These are phyloP conservation scores for Trichophyton benhamiae DNA, from an alignment of 2,329 filamentous ascomycete genomes.

Conservation along the genomic window DNA sequence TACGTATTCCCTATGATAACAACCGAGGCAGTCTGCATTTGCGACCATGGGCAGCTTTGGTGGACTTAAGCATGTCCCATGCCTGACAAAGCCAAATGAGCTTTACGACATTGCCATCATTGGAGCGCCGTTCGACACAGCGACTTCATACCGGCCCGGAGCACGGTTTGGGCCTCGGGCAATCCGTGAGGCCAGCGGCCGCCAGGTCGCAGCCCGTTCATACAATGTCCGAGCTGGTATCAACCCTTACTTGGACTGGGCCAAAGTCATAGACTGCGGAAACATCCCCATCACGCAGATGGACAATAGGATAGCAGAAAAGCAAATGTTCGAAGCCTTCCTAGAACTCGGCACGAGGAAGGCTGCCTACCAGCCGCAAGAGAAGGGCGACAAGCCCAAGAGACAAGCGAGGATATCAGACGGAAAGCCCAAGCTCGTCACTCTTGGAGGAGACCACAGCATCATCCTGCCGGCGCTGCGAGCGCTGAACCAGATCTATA, in stretches of 20 bases:
- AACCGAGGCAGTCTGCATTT: conserved; percentile 46
- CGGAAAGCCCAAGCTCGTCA: conserved; percentile 46
- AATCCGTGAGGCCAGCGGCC: conserved; percentile 69
- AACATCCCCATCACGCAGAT: conserved; percentile 80
- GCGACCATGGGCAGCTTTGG: conserved; percentile 64
- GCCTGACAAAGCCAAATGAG: conserved; percentile 52
- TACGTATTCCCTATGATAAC: not conserved
- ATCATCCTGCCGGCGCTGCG: conserved; percentile 57
- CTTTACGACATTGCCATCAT: conserved; percentile 60
- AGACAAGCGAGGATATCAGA: conserved; percentile 23
- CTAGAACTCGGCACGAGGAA: conserved; percentile 48
- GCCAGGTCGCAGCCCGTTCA: conserved; percentile 67
- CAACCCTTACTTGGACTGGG: conserved; percentile 74
- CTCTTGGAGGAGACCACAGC: conserved; percentile 62
- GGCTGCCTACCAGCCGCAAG: conserved; percentile 18
- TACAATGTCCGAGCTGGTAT: conserved; percentile 72
- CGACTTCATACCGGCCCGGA: conserved; percentile 56
- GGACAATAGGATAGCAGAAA: conserved; percentile 68
- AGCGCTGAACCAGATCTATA: conserved; percentile 51
- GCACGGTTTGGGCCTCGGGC: conserved; percentile 77
- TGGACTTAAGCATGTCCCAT: conserved; percentile 56
- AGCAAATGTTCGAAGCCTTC: conserved; percentile 75
- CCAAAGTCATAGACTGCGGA: conserved; percentile 72
- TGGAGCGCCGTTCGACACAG: conserved; percentile 62
- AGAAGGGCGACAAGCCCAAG: conserved; percentile 14